Conservation (phyloP, 2,329 filamentous ascomycete genomes). For the Ophiostoma ulmi region DNA sequence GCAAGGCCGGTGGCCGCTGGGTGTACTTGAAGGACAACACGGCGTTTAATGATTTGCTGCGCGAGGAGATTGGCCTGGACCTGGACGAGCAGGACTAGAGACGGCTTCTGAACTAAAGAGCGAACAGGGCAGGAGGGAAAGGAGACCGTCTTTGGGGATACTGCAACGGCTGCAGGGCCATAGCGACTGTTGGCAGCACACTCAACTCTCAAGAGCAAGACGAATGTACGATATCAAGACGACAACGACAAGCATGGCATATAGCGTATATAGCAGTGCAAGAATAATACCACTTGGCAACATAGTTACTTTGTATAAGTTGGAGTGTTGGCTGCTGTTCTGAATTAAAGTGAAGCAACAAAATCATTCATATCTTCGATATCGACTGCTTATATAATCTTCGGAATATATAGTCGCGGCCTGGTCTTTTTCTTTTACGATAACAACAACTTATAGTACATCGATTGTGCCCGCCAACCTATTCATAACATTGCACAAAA, state of each 20-base stretch:
- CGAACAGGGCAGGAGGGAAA: no score
- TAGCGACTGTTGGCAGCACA: background rate
- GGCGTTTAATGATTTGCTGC: conserved; percentile 66
- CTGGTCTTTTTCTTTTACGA: no score
- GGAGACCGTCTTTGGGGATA: no score
- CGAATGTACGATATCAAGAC: background rate
- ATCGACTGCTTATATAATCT: background rate
- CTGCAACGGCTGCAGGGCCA: no score
- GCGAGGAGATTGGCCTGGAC: conserved; percentile 68
- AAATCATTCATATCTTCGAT: no score
- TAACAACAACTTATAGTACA: no score
- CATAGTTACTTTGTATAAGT: no score
- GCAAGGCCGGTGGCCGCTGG: conserved; percentile 70
- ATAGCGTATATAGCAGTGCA: background rate
- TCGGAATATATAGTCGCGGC: background rate
- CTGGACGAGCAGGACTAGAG: conserved; percentile 34
- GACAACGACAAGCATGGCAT: background rate
- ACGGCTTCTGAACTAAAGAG: no score
- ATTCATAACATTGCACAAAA: no score
- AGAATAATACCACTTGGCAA: background rate
- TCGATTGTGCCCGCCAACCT: no score
- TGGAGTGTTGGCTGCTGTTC: no score
- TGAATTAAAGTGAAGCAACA: no score
- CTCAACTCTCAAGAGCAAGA: background rate
- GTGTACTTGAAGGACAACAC: conserved; percentile 81